Percentiles rank a stretch among this genome's conserved stretches.
phyloP scores from a whole-genome alignment of 805 yeast genomes.

The Saccharomycopsis schoenii region DNA sequence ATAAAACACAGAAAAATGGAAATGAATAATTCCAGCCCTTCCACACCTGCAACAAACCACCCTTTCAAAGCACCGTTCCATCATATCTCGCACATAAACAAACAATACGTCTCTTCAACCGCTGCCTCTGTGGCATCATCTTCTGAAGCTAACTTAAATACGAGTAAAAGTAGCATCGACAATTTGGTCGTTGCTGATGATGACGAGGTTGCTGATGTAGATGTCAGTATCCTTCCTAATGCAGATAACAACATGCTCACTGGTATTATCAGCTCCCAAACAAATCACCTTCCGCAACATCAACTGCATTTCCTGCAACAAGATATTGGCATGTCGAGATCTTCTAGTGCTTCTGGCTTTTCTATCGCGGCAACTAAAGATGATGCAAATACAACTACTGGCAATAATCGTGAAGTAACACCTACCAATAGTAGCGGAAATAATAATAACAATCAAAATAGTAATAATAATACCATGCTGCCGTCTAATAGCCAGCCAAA shows the following conservation, averaged over 20 bases:
- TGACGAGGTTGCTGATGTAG: neutral
- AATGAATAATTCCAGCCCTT: neutral
- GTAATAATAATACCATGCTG: neutral
- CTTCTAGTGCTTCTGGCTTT: conserved; percentile 12
- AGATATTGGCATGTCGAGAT: conserved; percentile 8
- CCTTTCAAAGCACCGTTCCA: neutral
- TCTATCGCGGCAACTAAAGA: conserved; percentile 14
- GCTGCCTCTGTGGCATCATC: conserved; percentile 18
- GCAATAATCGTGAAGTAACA: neutral
- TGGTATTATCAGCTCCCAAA: conserved; percentile 1
- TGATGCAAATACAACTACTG: conserved; percentile 3
- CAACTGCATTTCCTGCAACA: neutral
- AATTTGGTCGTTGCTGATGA: neutral
- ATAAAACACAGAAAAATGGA: neutral
- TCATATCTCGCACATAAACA: neutral
- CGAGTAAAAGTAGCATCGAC: neutral
- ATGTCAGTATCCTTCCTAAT: neutral
- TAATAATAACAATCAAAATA: neutral
- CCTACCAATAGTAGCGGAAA: neutral
- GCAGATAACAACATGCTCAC: neutral
- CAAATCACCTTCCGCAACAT: neutral
- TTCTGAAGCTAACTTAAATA: neutral
- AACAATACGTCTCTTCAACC: conserved; percentile 13
- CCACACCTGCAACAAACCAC: neutral
- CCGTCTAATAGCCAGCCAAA: neutral